These are phyloP conservation scores for Carex sylvatica DNA, from an alignment of 202 grass and related monocot genomes.

Conservation along the genomic window DNA sequence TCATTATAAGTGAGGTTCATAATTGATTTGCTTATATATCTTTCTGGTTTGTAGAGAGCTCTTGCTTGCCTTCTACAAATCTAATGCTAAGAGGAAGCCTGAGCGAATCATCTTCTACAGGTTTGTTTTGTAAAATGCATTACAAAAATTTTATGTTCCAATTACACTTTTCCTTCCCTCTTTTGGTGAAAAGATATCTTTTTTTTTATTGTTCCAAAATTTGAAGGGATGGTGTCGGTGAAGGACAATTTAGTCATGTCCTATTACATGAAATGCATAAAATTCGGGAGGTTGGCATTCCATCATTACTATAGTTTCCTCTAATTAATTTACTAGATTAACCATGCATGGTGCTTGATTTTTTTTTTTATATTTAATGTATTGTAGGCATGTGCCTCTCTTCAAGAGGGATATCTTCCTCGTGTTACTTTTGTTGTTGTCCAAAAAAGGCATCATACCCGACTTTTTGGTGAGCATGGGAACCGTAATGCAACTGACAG, in stretches of 20 bases:
- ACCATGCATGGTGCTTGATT: not conserved
- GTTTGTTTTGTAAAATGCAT: conserved; percentile 9
- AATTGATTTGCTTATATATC: conserved; percentile 7
- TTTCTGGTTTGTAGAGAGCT: conserved; percentile 46
- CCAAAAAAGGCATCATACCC: conserved; percentile 82
- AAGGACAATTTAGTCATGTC: conserved; percentile 72
- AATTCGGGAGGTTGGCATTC: conserved; percentile 53
- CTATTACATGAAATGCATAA: conserved; percentile 72
- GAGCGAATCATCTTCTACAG: conserved; percentile 72
- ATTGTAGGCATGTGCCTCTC: conserved; percentile 61
- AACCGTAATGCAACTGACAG: conserved; percentile 33
- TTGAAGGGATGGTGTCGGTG: conserved; percentile 74
- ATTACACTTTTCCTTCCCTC: not conserved
- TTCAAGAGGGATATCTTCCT: conserved; percentile 63
- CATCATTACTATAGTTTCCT: not conserved
- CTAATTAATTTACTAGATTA: not conserved
- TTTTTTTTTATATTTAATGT: not conserved
- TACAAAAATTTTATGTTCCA: not conserved
- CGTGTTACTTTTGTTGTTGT: conserved; percentile 77
- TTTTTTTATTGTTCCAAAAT: not conserved
- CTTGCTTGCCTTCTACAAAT: conserved; percentile 50
- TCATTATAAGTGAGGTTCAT: not conserved
- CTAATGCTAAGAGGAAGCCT: conserved; percentile 33
- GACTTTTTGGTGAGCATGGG: conserved; percentile 58
- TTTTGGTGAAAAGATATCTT: not conserved